These are phyloP conservation scores for Nicotiana attenuata DNA, from an alignment of 257 asterid genomes.

Conservation along the genomic window DNA sequence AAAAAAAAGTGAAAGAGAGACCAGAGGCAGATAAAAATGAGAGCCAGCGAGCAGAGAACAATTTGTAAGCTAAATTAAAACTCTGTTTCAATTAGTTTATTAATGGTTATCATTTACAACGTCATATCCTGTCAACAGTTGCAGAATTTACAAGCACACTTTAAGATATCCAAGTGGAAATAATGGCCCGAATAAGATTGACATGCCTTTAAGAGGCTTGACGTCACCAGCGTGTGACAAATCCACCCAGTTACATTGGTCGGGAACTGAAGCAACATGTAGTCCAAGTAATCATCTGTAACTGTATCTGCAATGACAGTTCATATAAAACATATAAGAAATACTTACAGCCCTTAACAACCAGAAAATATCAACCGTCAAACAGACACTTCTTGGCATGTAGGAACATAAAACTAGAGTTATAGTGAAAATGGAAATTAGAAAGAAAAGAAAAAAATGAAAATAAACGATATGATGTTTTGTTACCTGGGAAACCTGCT, in stretches of 20 bases:
- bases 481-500: constrained; percentile 82
- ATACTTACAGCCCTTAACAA: background rate
- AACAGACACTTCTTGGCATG: background rate
- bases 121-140: background rate
- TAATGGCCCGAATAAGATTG: constrained; percentile 35
- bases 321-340: background rate
- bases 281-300: constrained; percentile 90
- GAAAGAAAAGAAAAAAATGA: background rate
- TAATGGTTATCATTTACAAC: background rate
- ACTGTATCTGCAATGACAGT: constrained; percentile 63
- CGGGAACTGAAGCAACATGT: constrained; percentile 90
- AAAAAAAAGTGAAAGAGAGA: background rate
- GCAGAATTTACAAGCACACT: background rate
- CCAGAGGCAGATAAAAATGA: background rate
- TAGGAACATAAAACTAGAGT: constrained; percentile 6
- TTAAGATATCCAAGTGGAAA: constrained; percentile 25
- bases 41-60: background rate
- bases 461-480: background rate
- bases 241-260: constrained; percentile 98
- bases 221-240: constrained; percentile 88
- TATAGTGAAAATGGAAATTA: background rate
- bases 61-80: background rate
- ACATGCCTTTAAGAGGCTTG: constrained; percentile 93
- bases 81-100: background rate
- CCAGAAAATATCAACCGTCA: background rate